Conservation (phyloP, 768 basidiomycete genomes). For the Naganishia vaughanmartiniae region DNA sequence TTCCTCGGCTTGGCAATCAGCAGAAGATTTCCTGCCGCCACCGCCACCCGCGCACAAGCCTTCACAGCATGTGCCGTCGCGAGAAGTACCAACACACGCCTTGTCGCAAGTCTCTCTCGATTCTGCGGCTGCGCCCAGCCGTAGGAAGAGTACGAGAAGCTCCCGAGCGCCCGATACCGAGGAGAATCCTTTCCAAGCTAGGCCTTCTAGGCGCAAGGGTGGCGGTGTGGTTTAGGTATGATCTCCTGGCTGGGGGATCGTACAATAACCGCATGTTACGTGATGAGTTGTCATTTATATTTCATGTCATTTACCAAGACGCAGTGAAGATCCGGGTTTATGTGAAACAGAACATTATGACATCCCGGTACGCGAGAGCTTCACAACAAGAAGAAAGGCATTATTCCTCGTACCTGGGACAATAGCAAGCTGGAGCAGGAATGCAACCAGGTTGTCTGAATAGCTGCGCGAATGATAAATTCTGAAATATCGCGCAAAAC, state of each 20-base stretch:
- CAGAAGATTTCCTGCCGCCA: slow-evolving; percentile 45
- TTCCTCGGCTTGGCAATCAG: slow-evolving; percentile 44
- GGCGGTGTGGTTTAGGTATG: slow-evolving; percentile 41
- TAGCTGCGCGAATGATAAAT: too few relatives aligned
- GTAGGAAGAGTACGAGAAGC: slow-evolving; percentile 6
- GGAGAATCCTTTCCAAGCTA: slow-evolving; percentile 44
- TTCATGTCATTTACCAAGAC: too few relatives aligned
- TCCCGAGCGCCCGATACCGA: slow-evolving; percentile 34
- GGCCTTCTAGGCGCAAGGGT: slow-evolving; percentile 35
- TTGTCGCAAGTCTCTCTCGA: slow-evolving; percentile 28
- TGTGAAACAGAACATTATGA: too few relatives aligned
- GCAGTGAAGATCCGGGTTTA: too few relatives aligned
- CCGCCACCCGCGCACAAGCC: slow-evolving; percentile 40
- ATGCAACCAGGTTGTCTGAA: too few relatives aligned
- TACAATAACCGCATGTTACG: too few relatives aligned
- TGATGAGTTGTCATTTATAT: too few relatives aligned
- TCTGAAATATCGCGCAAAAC: background rate
- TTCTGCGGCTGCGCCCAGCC: background rate
- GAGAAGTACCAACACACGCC: slow-evolving; percentile 29
- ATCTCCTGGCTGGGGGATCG: background rate
- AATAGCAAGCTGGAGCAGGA: too few relatives aligned
- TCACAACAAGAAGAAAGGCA: too few relatives aligned
- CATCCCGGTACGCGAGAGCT: too few relatives aligned
- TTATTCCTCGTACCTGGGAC: too few relatives aligned
- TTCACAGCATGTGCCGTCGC: slow-evolving; percentile 2